A percentile compares a stretch with the other conserved stretches of the same genome.
These are phyloP conservation scores for Camellia sinensis DNA, from an alignment of 148 eudicot species.

Conservation along the genomic window DNA sequence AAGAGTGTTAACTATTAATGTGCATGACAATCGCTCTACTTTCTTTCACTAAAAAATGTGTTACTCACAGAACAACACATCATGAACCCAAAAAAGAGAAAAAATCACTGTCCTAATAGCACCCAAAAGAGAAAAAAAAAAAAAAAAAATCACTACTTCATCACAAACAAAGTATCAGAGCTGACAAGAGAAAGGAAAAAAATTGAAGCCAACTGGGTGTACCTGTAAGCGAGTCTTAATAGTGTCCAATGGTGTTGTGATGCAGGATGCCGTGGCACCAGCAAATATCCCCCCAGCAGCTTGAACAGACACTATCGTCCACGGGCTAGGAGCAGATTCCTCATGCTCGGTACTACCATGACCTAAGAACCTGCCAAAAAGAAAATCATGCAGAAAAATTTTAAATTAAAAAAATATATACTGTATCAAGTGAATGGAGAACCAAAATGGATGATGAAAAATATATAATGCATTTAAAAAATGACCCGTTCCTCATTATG, in stretches of 20 bases:
- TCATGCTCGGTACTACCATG: slow-evolving; percentile 40
- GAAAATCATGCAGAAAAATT: neutral
- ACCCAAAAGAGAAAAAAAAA: no score
- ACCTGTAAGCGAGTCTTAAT: slow-evolving; percentile 95
- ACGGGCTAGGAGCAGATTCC: slow-evolving; percentile 46
- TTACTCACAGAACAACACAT: no score
- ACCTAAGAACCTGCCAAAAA: slow-evolving; percentile 52
- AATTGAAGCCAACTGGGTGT: neutral
- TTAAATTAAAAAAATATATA: neutral
- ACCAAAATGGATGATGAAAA: no score
- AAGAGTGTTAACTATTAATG: no score
- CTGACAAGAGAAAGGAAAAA: neutral
- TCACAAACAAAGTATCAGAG: neutral
- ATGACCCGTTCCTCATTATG: neutral
- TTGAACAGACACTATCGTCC: slow-evolving; percentile 67
- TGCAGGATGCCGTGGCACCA: slow-evolving; percentile 86
- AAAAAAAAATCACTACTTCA: neutral
- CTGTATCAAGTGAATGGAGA: neutral
- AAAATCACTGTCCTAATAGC: neutral
- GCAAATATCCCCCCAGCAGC: slow-evolving; percentile 93
- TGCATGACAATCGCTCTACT: no score
- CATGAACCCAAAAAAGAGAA: no score
- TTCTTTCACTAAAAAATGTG: no score
- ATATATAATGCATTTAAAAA: neutral
- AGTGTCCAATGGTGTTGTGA: slow-evolving; percentile 94